phyloP scores from a whole-genome alignment of 1,139 yeast genomes.

The Kodamaea sp. region DNA sequence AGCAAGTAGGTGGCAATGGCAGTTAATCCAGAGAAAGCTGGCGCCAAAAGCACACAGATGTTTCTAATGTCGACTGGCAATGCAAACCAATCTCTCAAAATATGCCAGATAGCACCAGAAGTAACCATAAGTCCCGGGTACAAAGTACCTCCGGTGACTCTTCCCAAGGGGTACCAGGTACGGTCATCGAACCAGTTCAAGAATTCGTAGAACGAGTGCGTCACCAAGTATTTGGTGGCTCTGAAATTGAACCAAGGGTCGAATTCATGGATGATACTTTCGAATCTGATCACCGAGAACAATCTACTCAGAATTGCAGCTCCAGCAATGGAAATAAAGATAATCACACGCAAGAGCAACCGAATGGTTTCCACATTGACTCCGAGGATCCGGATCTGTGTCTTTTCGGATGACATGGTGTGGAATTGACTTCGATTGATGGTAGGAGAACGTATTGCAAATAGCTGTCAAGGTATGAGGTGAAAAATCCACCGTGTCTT shows the following conservation, averaged over 20 bases:
- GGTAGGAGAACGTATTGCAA: no score
- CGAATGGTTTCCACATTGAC: conserved; percentile 42
- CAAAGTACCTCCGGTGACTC: conserved; percentile 98
- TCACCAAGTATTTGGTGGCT: conserved; percentile 87
- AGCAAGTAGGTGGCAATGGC: conserved; percentile 90
- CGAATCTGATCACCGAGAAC: conserved; percentile 80
- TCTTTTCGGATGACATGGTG: conserved; percentile 9
- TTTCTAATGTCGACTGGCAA: conserved; percentile 93
- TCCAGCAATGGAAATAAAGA: conserved; percentile 73
- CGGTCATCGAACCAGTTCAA: conserved; percentile 98
- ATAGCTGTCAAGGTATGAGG: no score
- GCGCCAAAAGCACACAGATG: conserved; percentile 94
- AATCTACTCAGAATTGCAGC: conserved; percentile 92
- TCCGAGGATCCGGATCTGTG: conserved; percentile 31
- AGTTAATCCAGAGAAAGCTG: conserved; percentile 92
- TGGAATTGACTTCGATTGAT: neutral
- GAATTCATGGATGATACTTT: conserved; percentile 95
- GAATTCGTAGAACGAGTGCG: conserved; percentile 83
- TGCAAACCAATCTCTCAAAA: conserved; percentile 61
- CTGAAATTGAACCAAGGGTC: conserved; percentile 99
- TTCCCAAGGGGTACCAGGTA: conserved; percentile 98
- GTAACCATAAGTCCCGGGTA: conserved; percentile 99
- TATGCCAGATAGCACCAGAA: conserved; percentile 83
- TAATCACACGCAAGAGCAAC: conserved; percentile 59
- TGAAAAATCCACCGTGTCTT: conserved; percentile 14